phyloP scores from a whole-genome alignment of 2,329 filamentous ascomycete genomes.

The Emericellopsis atlantica region DNA sequence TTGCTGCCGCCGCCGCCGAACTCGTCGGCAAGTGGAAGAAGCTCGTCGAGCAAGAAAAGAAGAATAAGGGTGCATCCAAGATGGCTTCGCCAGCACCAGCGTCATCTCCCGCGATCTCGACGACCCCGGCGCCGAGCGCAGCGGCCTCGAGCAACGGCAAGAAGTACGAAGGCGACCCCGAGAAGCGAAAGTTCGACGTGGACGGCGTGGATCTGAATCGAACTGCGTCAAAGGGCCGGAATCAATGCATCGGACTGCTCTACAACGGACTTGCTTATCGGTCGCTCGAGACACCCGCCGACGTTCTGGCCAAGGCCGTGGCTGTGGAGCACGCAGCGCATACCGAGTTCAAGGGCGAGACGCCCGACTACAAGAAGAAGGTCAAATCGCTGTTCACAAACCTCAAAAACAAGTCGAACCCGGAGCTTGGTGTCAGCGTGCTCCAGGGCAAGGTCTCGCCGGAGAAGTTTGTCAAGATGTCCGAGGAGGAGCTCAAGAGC shows the following conservation, averaged over 20 bases:
- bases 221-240: slow-evolving; percentile 61
- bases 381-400: slow-evolving; percentile 90
- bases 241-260: slow-evolving; percentile 79
- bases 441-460: slow-evolving; percentile 61
- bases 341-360: slow-evolving; percentile 56
- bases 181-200: slow-evolving; percentile 71
- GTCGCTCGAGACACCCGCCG: slow-evolving; percentile 57
- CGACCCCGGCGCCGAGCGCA: slow-evolving; percentile 16
- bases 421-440: slow-evolving; percentile 62
- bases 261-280: slow-evolving; percentile 77
- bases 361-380: slow-evolving; percentile 69
- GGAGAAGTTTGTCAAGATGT: slow-evolving; percentile 72
- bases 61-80: slow-evolving; percentile 26
- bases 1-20: slow-evolving; percentile 64
- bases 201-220: slow-evolving; percentile 70
- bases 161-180: slow-evolving; percentile 51
- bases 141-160: slow-evolving; percentile 15
- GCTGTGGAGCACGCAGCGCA: slow-evolving; percentile 76
- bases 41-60: slow-evolving; percentile 56
- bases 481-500: slow-evolving; percentile 81
- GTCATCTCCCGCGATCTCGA: slow-evolving; percentile 40
- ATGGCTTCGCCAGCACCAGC: slow-evolving; percentile 31
- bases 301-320: slow-evolving; percentile 61
- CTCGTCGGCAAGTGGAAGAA: slow-evolving; percentile 84
- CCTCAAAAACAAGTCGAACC: slow-evolving; percentile 84